Conservation (phyloP, 192 early-diverging fungal genomes). For the Backusella psychrophila region DNA sequence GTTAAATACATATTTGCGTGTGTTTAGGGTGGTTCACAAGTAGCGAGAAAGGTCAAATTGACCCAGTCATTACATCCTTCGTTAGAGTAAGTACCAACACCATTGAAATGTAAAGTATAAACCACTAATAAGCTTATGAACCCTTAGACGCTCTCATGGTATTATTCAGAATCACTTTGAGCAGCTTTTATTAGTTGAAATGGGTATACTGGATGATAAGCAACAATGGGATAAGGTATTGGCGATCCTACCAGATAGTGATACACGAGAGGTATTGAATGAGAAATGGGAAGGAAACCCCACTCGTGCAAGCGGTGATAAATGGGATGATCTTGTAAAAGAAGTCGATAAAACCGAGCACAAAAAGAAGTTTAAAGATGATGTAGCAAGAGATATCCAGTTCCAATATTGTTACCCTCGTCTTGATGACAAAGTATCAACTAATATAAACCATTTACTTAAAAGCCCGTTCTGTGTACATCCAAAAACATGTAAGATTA, state of each 20-base stretch:
- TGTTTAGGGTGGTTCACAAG: slow-evolving; percentile 70
- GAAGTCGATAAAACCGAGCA: slow-evolving; percentile 20
- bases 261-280: slow-evolving; percentile 38
- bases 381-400: slow-evolving; percentile 71
- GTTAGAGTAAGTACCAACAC: slow-evolving; percentile 44
- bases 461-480: slow-evolving; percentile 98
- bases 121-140: not conserved
- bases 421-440: slow-evolving; percentile 90
- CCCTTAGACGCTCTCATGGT: slow-evolving; percentile 52
- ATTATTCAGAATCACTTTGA: slow-evolving; percentile 75
- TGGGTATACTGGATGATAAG: slow-evolving; percentile 64
- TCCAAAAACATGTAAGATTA: slow-evolving; percentile 81
- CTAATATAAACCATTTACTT: slow-evolving; percentile 89
- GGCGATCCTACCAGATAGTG: slow-evolving; percentile 74
- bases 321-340: slow-evolving; percentile 46
- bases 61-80: slow-evolving; percentile 68
- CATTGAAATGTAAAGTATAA: not conserved
- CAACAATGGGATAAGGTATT: slow-evolving; percentile 78
- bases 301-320: slow-evolving; percentile 25
- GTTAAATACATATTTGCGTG: not conserved
- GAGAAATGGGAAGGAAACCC: slow-evolving; percentile 40
- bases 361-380: slow-evolving; percentile 12
- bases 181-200: slow-evolving; percentile 65
- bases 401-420: slow-evolving; percentile 93
- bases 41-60: slow-evolving; percentile 72